phyloP scores from a whole-genome alignment of 371 early-diverging fungal species.

The Dinochytrium kinnereticum region DNA sequence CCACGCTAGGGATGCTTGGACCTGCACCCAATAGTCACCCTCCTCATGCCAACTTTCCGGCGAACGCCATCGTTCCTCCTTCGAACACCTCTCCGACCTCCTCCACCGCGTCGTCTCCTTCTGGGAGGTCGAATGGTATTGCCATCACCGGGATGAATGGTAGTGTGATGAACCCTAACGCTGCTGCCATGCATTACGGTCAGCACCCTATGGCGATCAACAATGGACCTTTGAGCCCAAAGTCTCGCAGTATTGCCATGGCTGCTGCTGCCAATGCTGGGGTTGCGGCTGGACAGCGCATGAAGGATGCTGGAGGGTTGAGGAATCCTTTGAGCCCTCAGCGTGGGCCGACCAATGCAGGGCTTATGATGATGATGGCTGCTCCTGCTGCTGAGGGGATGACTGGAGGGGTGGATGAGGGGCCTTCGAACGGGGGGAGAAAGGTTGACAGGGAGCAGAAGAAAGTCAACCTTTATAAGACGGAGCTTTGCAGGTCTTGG shows the following conservation, averaged over 20 bases:
- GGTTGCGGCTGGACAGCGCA: neutral
- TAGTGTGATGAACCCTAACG: neutral
- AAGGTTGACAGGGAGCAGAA: slow-evolving; percentile 45
- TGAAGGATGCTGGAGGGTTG: no score
- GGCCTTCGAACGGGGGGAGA: neutral
- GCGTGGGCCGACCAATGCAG: no score
- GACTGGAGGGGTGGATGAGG: no score
- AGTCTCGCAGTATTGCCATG: neutral
- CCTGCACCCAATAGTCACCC: neutral
- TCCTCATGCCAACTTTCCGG: no score
- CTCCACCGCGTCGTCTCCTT: slow-evolving; percentile 5
- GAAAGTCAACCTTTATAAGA: slow-evolving; percentile 87
- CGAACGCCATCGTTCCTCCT: neutral
- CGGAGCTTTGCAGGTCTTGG: slow-evolving; percentile 93
- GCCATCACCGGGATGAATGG: neutral
- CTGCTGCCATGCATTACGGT: neutral
- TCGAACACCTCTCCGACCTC: neutral
- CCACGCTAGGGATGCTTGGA: neutral
- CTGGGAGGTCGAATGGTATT: neutral
- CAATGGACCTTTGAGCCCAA: neutral
- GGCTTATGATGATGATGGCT: neutral
- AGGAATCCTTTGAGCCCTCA: no score
- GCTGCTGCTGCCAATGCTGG: neutral
- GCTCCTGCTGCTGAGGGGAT: neutral
- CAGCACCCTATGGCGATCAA: neutral